Evolutionary conservation across 2,329 filamentous ascomycete species (phyloP), one percentile per base, ranked within the genome.

Genomic region (Calonectria pteridis): DNA sequence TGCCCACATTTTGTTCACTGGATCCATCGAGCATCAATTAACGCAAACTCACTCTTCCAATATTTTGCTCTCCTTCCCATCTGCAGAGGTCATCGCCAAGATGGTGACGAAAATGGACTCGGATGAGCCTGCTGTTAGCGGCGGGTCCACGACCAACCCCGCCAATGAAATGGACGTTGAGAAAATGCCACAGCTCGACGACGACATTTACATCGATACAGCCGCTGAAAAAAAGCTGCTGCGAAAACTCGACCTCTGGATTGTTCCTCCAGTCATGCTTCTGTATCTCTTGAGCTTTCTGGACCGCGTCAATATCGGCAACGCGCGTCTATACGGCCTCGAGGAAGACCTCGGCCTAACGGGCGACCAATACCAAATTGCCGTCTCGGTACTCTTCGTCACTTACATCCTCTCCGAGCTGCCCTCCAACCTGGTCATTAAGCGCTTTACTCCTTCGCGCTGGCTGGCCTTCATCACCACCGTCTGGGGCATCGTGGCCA

Each of bases 251-350:
- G 92, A 93, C 76, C 77, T 91, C 5, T 90, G 86, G 79, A 89
- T 93, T 72, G 85, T 93, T 1, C 92, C 92, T 0, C 92, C 91
- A 0, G 91, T 93, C 1, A 85, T 91, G 6, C 76, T 93, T 4
- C 85, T 93, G 7, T 93, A 93, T 76, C 85, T 93, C 2, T 66
- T 83, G 49, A 77, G 74, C 46, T 80, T 80, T 53, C 69, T 80
- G 23, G 78, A 80, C 67, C 81, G 81, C 10, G 81, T 82, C 46
- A 83, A 83, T 51, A 82, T 83, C 2, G 91, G 92, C 59, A 94
- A 93, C 83, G 92, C 92, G 13, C 86, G 89, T 5, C 85, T 94
- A 2, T 93, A 93, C 77, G 89, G 89, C 2, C 80, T 94, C 46
- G 90, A 93, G 79, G 84, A 89, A 72, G 91, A 93, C 75, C 85